A percentile compares a stretch with the other conserved stretches of the same genome.
phyloP scores from a whole-genome alignment of 2,329 filamentous ascomycete genomes.

The Claviceps citrina region DNA sequence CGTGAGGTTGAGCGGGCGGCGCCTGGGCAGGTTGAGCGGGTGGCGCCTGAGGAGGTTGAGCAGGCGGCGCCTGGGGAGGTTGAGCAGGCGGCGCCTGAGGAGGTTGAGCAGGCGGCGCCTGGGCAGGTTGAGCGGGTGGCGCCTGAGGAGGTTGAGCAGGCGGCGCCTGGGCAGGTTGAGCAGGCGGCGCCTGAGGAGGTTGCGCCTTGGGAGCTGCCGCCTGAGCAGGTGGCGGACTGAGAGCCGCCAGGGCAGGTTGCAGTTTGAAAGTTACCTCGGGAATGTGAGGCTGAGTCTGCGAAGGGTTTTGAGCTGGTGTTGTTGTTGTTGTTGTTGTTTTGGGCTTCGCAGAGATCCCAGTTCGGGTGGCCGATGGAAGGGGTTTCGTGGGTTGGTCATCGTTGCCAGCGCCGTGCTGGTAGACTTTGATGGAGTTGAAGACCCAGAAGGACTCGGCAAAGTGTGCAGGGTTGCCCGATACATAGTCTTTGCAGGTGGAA shows the following conservation, averaged over 20 bases:
- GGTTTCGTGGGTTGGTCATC: background rate
- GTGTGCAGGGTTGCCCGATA: constrained; percentile 50
- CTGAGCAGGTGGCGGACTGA: too few relatives aligned
- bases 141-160: too few relatives aligned
- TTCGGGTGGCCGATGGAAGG: background rate
- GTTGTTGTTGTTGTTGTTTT: background rate
- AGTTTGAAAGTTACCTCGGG: too few relatives aligned
- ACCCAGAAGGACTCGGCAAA: constrained; percentile 66
- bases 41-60: background rate
- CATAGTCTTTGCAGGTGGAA: constrained; percentile 54
- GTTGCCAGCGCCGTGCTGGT: constrained; percentile 13
- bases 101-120: too few relatives aligned
- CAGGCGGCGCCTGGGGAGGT: background rate
- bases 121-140: too few relatives aligned
- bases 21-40: background rate
- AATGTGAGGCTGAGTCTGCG: too few relatives aligned
- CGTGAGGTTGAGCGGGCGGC: background rate
- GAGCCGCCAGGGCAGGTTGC: too few relatives aligned
- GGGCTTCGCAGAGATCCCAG: background rate
- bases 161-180: too few relatives aligned
- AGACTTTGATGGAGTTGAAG: constrained; percentile 57
- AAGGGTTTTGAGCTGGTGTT: too few relatives aligned
- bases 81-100: too few relatives aligned
- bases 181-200: too few relatives aligned
- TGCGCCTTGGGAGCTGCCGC: too few relatives aligned